phyloP scores from a whole-genome alignment of 345 rosid species.

The rapeseed (Brassica napus) region DNA sequence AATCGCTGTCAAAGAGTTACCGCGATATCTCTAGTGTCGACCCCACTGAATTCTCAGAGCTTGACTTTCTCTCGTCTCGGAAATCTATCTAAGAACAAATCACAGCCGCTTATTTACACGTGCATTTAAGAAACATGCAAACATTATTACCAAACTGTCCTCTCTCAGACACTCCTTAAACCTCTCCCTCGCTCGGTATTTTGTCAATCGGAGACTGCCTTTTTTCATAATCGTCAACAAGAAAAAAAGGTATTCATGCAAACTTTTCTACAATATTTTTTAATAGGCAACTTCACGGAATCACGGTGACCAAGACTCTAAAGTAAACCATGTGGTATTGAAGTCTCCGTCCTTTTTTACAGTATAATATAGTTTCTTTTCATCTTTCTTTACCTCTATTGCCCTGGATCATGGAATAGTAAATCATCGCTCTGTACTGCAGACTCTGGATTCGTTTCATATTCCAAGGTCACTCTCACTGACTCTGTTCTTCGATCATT shows the following conservation, averaged over 20 bases:
- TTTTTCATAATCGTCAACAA: not conserved
- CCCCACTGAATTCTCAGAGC: not conserved
- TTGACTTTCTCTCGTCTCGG: not conserved
- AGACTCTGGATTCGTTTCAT: conserved; percentile 42
- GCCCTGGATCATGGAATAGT: conserved; percentile 22
- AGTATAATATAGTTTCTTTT: not conserved
- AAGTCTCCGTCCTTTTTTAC: conserved; percentile 26
- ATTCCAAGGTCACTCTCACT: conserved; percentile 34
- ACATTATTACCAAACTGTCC: not conserved
- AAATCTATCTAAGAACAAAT: conserved; percentile 18
- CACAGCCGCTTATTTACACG: conserved; percentile 14
- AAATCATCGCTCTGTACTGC: conserved; percentile 19
- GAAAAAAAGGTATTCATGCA: conserved; percentile 22
- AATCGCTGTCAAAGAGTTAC: not conserved
- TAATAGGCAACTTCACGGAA: not conserved
- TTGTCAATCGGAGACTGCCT: not conserved
- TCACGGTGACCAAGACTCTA: conserved; percentile 25
- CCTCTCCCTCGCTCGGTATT: not conserved
- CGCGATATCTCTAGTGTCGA: not conserved
- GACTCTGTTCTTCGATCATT: conserved; percentile 17
- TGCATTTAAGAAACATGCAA: not conserved
- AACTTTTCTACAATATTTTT: not conserved
- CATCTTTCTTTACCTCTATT: not conserved
- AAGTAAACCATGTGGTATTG: conserved; percentile 9
- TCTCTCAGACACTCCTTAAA: not conserved